Evolutionary conservation across 140 eudicot species (phyloP).

Genomic region (Anethum foeniculum): DNA sequence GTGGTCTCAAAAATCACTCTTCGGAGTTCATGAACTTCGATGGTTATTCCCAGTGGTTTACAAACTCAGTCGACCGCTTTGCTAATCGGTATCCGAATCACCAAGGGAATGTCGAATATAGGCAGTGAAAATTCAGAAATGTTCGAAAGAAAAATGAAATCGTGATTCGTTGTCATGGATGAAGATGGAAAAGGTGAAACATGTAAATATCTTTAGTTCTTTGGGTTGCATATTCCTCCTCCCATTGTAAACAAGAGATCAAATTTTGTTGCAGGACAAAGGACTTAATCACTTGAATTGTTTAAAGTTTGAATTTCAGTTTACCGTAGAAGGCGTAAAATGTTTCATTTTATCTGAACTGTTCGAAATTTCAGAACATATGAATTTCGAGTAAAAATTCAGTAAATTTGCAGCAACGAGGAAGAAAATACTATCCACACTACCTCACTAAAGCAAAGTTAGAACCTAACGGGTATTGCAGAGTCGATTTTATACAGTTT

Average conservation of each 20-base stretch:
- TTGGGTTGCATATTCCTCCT: not conserved
- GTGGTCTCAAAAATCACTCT: constrained; percentile 41
- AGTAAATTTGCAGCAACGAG: not conserved
- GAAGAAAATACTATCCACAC: too few species aligned
- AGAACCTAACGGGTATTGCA: too few species aligned
- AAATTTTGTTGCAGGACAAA: not conserved
- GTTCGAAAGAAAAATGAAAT: too few species aligned
- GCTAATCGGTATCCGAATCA: constrained; percentile 57
- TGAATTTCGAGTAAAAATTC: not conserved
- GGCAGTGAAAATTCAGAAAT: constrained; percentile 26
- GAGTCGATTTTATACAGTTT: not conserved
- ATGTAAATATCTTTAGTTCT: not conserved
- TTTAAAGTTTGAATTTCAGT: not conserved
- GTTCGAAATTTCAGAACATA: not conserved
- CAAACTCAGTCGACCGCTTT: constrained; percentile 49
- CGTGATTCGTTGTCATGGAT: constrained; percentile 17
- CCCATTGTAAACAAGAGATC: not conserved
- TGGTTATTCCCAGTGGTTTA: constrained; percentile 18
- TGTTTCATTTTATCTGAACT: not conserved
- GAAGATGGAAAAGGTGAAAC: not conserved
- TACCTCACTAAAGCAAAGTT: too few species aligned
- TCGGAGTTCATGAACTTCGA: constrained; percentile 30
- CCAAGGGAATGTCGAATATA: constrained; percentile 36
- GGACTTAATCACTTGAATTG: not conserved
- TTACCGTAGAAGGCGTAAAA: not conserved